Evolutionary conservation across 495 filamentous ascomycete species (phyloP).

Genomic region (Penicillium salamii): DNA sequence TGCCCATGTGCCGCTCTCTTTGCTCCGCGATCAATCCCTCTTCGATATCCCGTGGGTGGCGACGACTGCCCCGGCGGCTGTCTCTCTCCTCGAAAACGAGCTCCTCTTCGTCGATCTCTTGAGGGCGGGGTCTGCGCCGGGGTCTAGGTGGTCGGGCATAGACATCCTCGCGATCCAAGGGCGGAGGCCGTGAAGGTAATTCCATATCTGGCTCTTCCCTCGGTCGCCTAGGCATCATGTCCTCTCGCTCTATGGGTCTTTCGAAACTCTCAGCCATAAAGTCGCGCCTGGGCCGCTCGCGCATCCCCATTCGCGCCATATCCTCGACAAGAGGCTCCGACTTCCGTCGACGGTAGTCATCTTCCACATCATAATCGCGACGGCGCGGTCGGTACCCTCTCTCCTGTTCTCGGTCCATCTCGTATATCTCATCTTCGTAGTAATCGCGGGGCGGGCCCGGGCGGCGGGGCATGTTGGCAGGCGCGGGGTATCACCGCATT

Average conservation of each 20-base stretch:
- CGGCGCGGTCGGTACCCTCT: constrained; percentile 16
- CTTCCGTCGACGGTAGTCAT: constrained; percentile 23
- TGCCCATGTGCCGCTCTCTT: constrained; percentile 10
- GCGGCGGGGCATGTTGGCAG: constrained; percentile 35
- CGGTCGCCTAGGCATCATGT: constrained; percentile 16
- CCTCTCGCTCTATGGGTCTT: constrained; percentile 20
- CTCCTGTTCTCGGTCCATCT: constrained; percentile 25
- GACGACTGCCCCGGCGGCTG: constrained; percentile 11
- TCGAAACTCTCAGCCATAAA: constrained; percentile 21
- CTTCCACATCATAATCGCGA: constrained; percentile 21
- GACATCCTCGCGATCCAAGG: constrained; percentile 29
- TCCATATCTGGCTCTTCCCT: constrained; percentile 23
- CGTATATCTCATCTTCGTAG: constrained; percentile 29
- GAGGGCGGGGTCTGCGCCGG: constrained; percentile 11
- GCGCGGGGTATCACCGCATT: constrained; percentile 4
- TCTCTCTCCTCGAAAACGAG: constrained; percentile 18
- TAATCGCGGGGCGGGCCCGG: constrained; percentile 24
- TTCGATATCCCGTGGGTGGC: constrained; percentile 17
- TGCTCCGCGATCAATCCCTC: constrained; percentile 17
- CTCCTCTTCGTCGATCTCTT: constrained; percentile 18
- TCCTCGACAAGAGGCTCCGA: constrained; percentile 29
- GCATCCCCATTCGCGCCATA: constrained; percentile 31
- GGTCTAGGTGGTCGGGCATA: constrained; percentile 18
- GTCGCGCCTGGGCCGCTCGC: constrained; percentile 27
- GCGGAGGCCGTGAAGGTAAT: constrained; percentile 14